These are phyloP conservation scores for Carex cristatella DNA, from an alignment of 176 grass and related monocot species.

Conservation along the genomic window DNA sequence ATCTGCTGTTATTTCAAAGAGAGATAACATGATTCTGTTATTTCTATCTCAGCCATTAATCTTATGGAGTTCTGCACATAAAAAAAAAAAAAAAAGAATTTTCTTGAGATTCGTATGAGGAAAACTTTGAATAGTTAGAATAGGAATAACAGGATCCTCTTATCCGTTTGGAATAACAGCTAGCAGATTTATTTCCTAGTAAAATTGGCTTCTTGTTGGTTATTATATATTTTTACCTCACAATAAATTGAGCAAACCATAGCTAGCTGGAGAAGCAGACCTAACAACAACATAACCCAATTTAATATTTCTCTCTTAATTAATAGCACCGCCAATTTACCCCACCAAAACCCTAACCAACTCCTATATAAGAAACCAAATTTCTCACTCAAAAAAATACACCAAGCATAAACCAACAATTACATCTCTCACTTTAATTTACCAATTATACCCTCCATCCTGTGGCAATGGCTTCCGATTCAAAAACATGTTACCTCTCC, in stretches of 20 bases:
- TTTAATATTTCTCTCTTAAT: slow-evolving; percentile 1
- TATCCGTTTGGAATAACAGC: too few species aligned
- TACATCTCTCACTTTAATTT: not conserved
- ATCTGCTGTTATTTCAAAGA: too few species aligned
- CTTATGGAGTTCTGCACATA: too few species aligned
- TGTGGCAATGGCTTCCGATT: not conserved
- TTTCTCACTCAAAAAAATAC: not conserved
- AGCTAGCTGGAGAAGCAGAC: not conserved
- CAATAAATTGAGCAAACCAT: not conserved
- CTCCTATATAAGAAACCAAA: slow-evolving; percentile 19
- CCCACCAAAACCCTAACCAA: not conserved
- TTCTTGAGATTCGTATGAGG: too few species aligned
- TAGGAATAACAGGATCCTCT: too few species aligned
- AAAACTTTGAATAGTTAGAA: too few species aligned
- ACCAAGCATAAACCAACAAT: not conserved
- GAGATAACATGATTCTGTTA: too few species aligned
- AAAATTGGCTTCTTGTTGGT: not conserved
- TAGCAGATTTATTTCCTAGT: not conserved
- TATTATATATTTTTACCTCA: not conserved
- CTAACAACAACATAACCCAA: not conserved
- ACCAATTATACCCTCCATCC: not conserved
- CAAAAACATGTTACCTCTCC: slow-evolving; percentile 14
- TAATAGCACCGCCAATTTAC: slow-evolving; percentile 6
- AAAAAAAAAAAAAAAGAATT: too few species aligned
- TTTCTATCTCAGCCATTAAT: too few species aligned